Percentiles rank a stretch among this genome's conserved stretches.
phyloP scores from a whole-genome alignment of 2,329 filamentous ascomycete species.

The Cercospora nicotianae region DNA sequence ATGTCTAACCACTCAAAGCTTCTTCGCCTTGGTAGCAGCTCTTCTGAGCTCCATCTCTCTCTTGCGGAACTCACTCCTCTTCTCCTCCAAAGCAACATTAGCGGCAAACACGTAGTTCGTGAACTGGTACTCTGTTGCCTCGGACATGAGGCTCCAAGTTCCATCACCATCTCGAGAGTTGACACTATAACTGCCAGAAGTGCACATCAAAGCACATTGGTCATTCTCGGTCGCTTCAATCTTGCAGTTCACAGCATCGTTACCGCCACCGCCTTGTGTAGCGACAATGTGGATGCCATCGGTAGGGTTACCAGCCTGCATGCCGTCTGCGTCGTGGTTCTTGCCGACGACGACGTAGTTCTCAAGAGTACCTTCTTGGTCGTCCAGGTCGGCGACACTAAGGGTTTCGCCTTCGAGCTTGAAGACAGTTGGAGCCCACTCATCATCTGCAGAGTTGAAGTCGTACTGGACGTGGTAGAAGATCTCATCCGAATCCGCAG shows the following conservation, averaged over 20 bases:
- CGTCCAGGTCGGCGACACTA: neutral
- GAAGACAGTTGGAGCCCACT: slow-evolving; percentile 9
- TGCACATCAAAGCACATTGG: slow-evolving; percentile 6
- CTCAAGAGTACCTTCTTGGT: neutral
- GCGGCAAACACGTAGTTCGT: slow-evolving; percentile 8
- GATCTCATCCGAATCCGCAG: slow-evolving; percentile 6
- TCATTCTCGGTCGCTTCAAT: slow-evolving; percentile 5
- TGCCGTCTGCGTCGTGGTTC: slow-evolving; percentile 10
- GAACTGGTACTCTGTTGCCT: slow-evolving; percentile 6
- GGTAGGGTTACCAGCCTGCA: slow-evolving; percentile 1
- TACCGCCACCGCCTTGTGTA: neutral
- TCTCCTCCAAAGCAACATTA: slow-evolving; percentile 5
- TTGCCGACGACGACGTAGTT: slow-evolving; percentile 9
- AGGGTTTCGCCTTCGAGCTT: neutral
- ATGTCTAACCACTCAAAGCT: neutral
- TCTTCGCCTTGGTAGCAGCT: neutral
- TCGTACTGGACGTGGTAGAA: slow-evolving; percentile 14
- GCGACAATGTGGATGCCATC: slow-evolving; percentile 5
- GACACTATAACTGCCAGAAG: neutral
- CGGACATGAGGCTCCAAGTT: neutral
- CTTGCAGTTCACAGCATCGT: slow-evolving; percentile 7
- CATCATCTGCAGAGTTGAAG: neutral
- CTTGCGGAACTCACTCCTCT: slow-evolving; percentile 1
- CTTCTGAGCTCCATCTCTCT: slow-evolving; percentile 7
- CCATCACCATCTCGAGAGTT: slow-evolving; percentile 4